phyloP scores from a whole-genome alignment of 164 flowering plant genomes.

The Chloranthus sessilifolius region DNA sequence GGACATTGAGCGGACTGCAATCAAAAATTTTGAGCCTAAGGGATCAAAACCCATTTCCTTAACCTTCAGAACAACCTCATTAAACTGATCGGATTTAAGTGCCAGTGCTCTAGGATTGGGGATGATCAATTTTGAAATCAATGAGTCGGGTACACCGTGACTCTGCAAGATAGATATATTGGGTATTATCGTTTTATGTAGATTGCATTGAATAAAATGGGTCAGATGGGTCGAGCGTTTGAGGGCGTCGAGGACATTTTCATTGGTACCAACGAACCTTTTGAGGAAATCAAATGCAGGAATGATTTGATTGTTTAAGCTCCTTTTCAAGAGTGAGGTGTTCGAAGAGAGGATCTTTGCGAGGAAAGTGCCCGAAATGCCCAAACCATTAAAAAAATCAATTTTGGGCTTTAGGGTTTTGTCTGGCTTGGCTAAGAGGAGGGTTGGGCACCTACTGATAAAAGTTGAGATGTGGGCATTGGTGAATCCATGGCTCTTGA shows the following conservation, averaged over 20 bases:
- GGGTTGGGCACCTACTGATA: not conserved
- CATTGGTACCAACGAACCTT: not conserved
- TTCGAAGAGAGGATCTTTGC: not conserved
- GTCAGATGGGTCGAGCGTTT: not conserved
- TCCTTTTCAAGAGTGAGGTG: not conserved
- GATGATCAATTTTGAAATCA: not conserved
- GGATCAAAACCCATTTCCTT: constrained; percentile 1
- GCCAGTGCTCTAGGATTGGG: not conserved
- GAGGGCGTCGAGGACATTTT: not conserved
- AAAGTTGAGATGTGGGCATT: not conserved
- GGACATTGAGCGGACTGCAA: not conserved
- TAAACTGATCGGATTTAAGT: no score
- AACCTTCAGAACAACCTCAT: not conserved
- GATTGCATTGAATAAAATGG: not conserved
- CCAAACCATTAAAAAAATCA: not conserved
- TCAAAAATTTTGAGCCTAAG: not conserved
- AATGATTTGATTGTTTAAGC: not conserved
- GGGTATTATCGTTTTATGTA: not conserved
- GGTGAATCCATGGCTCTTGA: constrained; percentile 2
- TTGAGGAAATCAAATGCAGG: not conserved
- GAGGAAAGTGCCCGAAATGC: not conserved
- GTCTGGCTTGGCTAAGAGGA: not conserved
- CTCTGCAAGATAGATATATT: not conserved
- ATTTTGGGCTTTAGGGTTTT: constrained; percentile 1
- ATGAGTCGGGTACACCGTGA: not conserved